Conservation (phyloP, 108 stramenopile species). For the Nannochloropsis gaditana region DNA sequence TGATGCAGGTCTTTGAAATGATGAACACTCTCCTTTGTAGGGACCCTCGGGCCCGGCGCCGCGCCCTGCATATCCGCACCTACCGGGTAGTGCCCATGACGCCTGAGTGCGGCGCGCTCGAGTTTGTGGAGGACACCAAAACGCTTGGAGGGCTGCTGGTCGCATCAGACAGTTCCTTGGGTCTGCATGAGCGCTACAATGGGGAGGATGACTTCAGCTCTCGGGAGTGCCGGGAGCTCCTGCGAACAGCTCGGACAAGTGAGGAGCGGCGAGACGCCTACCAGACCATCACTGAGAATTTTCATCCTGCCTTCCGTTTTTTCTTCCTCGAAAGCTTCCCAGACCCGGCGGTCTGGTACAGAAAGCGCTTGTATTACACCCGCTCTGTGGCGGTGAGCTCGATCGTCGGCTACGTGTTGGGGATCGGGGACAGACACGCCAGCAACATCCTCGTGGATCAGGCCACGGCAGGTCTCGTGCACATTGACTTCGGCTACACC, state of each 20-base stretch:
- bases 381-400: slow-evolving; percentile 73
- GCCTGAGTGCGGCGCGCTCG: slow-evolving; percentile 81
- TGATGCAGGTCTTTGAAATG: slow-evolving; percentile 87
- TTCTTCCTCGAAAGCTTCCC: slow-evolving; percentile 90
- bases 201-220: neutral
- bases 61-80: slow-evolving; percentile 65
- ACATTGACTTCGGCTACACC: slow-evolving; percentile 98
- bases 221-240: slow-evolving; percentile 20
- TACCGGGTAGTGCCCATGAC: slow-evolving; percentile 80
- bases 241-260: slow-evolving; percentile 31
- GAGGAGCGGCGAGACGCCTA: slow-evolving; percentile 46
- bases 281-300: slow-evolving; percentile 62
- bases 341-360: slow-evolving; percentile 73
- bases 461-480: slow-evolving; percentile 82
- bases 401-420: slow-evolving; percentile 95
- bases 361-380: slow-evolving; percentile 74
- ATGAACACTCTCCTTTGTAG: slow-evolving; percentile 70
- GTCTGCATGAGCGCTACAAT: slow-evolving; percentile 21
- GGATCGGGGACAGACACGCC: slow-evolving; percentile 96
- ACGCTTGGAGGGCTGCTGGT: slow-evolving; percentile 53
- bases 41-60: slow-evolving; percentile 26
- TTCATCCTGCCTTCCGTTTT: slow-evolving; percentile 85
- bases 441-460: slow-evolving; percentile 87
- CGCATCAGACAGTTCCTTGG: neutral
- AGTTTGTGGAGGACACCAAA: slow-evolving; percentile 86